Evolutionary conservation across 306 rosid species (phyloP), one percentile per base, ranked within the genome.

Genomic region (Vicia faba): DNA sequence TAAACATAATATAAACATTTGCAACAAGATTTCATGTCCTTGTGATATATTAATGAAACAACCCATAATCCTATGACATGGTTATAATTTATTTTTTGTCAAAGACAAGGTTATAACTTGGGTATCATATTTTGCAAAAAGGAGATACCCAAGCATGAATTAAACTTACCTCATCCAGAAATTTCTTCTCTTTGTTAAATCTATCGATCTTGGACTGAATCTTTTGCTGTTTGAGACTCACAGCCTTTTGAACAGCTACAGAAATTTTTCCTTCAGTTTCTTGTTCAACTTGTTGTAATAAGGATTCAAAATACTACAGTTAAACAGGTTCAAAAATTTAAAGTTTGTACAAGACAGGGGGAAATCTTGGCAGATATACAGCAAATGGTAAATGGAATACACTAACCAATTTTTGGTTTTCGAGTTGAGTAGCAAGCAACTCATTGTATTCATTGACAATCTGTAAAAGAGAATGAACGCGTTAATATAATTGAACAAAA

Each of bases 391-490:
- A 63, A 25, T 12, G 69, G 36, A 74, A 59, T 64, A 25, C 68
- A 57, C 91, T 70, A 75, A 89, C 98, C 73, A 74, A 48, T 79
- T 93, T 93, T 80, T 93, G 97, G 86, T 82, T 87, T 82, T 89
- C 96, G 66, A 93, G 96, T 82, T 93, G 98, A 48, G 84, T 77
- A 44, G 86, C 91, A 64, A 93, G 96, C 85, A 93, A 68, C 29
- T 93, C 96, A 71, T 86, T 89, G 88, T 93, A 93, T 64, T 93
- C 97, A 3, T 75, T 89, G 77, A 89, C 93, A 82, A 93, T 89
- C 97, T 89, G 91, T 62, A 29, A 39, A 61, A 70, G 69, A 81
- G 53, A 72, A 73, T 7, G 45, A 68, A 53, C 2, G 4, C 15
- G 58, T 49, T 43, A 23, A 53, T 31, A 31, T 53, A 35, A 43